Evolutionary conservation across 169 alveolate genomes (phyloP).

Genomic region (Prorocentrum cordatum): DNA sequence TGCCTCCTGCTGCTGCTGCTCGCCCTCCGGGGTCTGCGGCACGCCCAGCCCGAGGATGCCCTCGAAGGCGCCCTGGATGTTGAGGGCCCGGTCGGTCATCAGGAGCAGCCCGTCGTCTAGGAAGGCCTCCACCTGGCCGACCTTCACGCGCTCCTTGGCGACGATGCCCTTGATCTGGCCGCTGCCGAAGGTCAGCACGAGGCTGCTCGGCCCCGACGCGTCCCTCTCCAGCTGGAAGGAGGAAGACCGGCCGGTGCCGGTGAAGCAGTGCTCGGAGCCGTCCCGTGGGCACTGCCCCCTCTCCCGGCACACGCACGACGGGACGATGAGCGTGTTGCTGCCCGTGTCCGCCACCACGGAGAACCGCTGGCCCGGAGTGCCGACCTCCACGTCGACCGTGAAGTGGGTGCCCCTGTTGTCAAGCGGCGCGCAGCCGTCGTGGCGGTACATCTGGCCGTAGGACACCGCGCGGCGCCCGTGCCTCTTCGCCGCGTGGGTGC

Average conservation of each 20-base stretch:
- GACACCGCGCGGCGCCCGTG: too few species aligned
- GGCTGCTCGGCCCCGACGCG: too few species aligned
- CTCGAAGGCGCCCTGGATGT: not conserved
- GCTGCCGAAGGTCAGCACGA: too few species aligned
- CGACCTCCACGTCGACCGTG: not conserved
- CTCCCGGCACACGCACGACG: constrained; percentile 26
- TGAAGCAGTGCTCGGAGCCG: constrained; percentile 16
- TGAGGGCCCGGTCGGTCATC: constrained; percentile 17
- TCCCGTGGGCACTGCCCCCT: constrained; percentile 3
- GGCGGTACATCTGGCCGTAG: too few species aligned
- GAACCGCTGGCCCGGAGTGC: constrained; percentile 34
- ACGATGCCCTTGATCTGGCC: too few species aligned
- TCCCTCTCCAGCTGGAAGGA: too few species aligned
- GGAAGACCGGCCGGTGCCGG: constrained; percentile 1
- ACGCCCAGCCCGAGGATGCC: constrained; percentile 60
- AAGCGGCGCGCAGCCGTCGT: too few species aligned
- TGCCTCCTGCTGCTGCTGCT: too few species aligned
- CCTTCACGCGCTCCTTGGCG: too few species aligned
- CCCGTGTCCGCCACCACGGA: constrained; percentile 51
- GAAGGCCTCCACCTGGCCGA: too few species aligned
- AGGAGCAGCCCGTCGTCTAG: not conserved
- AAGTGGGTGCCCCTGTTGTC: constrained; percentile 22
- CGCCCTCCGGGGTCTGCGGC: too few species aligned
- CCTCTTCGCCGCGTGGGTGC: too few species aligned
- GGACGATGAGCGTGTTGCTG: constrained; percentile 25